A percentile compares a stretch with the other conserved stretches of the same genome.
These are phyloP conservation scores for Fusarium bactridioides DNA, from an alignment of 2,329 filamentous ascomycete genomes.

Conservation along the genomic window DNA sequence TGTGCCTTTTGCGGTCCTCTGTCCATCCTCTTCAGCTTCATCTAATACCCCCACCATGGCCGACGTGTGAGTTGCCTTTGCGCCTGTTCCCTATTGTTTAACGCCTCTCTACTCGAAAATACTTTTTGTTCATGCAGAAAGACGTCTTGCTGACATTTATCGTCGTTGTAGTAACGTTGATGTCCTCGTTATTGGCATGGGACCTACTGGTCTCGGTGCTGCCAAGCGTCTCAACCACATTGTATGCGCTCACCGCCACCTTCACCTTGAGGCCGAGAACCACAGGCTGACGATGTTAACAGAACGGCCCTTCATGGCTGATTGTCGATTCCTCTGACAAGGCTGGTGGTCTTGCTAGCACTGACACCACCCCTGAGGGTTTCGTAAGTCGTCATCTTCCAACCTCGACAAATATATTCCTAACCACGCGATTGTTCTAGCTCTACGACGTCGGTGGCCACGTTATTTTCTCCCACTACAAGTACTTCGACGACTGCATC, in stretches of 20 bases:
- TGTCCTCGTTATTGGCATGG: constrained; percentile 96
- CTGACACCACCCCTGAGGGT: constrained; percentile 92
- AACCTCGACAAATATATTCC: constrained; percentile 7
- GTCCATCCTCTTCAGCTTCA: constrained; percentile 21
- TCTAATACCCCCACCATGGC: constrained; percentile 49
- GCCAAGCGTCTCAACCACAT: constrained; percentile 98
- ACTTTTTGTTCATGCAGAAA: background rate
- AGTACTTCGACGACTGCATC: constrained; percentile 99
- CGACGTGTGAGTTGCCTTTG: constrained; percentile 48
- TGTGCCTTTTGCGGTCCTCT: constrained; percentile 18
- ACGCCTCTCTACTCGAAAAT: constrained; percentile 1
- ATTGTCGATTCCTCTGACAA: constrained; percentile 92
- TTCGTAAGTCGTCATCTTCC: constrained; percentile 75
- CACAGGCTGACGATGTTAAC: constrained; percentile 38
- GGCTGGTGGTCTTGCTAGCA: constrained; percentile 94
- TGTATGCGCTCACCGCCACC: constrained; percentile 64
- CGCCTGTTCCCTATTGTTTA: constrained; percentile 7
- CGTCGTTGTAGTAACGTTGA: constrained; percentile 77
- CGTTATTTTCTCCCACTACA: constrained; percentile 99
- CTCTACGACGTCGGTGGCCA: constrained; percentile 98
- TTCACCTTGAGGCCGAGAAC: constrained; percentile 31
- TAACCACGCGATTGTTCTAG: constrained; percentile 55
- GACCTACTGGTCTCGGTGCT: constrained; percentile 95
- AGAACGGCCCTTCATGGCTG: constrained; percentile 95
- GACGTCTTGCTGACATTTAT: constrained; percentile 25